Base-by-base conservation (phyloP, 441 rosid species). In the Lepidium campestre region DNA sequence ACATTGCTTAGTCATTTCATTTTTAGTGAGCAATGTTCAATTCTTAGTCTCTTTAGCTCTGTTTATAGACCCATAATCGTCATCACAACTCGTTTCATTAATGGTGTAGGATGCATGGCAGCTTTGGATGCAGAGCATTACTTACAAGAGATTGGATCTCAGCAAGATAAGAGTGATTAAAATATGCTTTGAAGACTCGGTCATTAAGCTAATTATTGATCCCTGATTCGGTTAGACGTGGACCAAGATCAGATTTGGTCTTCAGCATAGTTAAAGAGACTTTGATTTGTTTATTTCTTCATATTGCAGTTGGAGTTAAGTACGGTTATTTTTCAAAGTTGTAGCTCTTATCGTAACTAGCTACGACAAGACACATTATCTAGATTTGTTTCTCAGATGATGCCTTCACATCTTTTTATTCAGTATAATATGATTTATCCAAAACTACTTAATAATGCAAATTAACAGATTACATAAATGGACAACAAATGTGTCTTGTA, bases 121-220 rank as follows among this genome's bases (percentile, higher is more conserved):
- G 98, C 98, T 13, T 79, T 90, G 48, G 98, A 93, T 34, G 97
- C 97, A 10, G 97, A 93, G 65, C 97, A 93, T 79, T 93, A 87
- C 83, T 79, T 94, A 72, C 95, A 94, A 64, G 95, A 93, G 82
- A 80, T 84, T 41, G 97, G 88, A 76, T 74, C 89, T 31, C 88
- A 83, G 67, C 83, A 78, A 57, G 90, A 80, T 49, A 93, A 87
- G 82, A 85, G 79, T 41, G 86, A 87, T 60, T 67, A 58, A 45
- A 40, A 32, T 67, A 7, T 62, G 17, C 2, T 71, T 10, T 9
- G 12, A 50, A 44, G 47, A 32, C 4, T 42, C 13, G 20, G 62
- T 61, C 52, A 48, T 39, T 27, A 4, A 59, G 59, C 31, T 39
- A 50, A 44, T 46, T 61, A 27, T 41, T 5, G 36, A 17, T 20